These are phyloP conservation scores for Bipolaris victoriae DNA, from an alignment of 2,329 filamentous ascomycete genomes.

Conservation along the genomic window DNA sequence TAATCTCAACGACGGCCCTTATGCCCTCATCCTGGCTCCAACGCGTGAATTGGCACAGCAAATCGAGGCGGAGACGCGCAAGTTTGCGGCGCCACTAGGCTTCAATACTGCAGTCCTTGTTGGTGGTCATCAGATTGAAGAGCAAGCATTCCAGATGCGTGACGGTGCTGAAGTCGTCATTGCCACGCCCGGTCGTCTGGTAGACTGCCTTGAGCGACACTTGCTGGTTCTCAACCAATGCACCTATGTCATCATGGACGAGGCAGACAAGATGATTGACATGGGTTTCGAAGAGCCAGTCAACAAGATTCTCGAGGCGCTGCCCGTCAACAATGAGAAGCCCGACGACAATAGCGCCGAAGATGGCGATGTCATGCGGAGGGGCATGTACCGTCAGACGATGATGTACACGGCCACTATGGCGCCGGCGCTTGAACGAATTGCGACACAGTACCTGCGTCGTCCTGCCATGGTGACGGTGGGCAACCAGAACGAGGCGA, in stretches of 20 bases:
- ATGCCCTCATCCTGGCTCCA: constrained; percentile 94
- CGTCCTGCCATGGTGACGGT: constrained; percentile 94
- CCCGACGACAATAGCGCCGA: constrained; percentile 93
- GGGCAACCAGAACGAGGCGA: constrained; percentile 91
- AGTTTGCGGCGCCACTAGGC: constrained; percentile 87
- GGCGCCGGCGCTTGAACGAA: constrained; percentile 89
- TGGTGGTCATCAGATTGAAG: constrained; percentile 94
- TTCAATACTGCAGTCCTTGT: constrained; percentile 97
- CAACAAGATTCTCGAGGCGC: constrained; percentile 94
- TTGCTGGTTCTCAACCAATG: constrained; percentile 93
- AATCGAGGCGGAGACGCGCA: constrained; percentile 91
- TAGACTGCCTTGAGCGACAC: constrained; percentile 94
- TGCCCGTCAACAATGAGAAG: constrained; percentile 92
- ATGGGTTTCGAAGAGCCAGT: constrained; percentile 97
- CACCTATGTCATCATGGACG: constrained; percentile 99
- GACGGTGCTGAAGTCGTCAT: constrained; percentile 98
- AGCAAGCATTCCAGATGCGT: constrained; percentile 86
- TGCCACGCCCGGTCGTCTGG: constrained; percentile 94
- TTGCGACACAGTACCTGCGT: constrained; percentile 95
- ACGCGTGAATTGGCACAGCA: constrained; percentile 98
- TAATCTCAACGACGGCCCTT: constrained; percentile 93
- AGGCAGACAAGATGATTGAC: constrained; percentile 99
- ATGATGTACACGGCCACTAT: constrained; percentile 99
- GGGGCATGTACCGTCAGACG: constrained; percentile 87
- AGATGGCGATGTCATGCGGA: constrained; percentile 81